Evolutionary conservation across 768 basidiomycete genomes (phyloP), one percentile per base, ranked within the genome.

Genomic region (Xerocomus brunneocitrinus): DNA sequence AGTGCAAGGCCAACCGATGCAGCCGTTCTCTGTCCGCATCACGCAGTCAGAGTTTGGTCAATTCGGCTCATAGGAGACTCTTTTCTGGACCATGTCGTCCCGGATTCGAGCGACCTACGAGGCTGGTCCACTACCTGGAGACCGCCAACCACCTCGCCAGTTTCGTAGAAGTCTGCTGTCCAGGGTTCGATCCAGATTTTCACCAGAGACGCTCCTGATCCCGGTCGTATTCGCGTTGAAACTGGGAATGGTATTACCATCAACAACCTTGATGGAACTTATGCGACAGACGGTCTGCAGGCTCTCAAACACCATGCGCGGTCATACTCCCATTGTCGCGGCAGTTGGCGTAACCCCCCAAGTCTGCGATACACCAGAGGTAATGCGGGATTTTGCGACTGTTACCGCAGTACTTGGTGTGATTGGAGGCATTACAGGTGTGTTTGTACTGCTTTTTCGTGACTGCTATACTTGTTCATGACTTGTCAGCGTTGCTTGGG

Each of bases 251-350:
- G 44, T 38, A 8, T 50, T 71, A 14, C 51, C 63, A 16, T n/a
- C 55, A 1, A 68, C 71, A 0, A 72, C 70, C 4, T 43, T 64
- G 16, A 35, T 65, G 8, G 62, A 60, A 14, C 54, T 71, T 12
- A 8, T 65, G 2, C 65, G 68, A 30, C 59, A 57, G 39, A 46
- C 60, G 10, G 50, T 69, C 31, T 71, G 71, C 58, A 58, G 56
- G 27, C 12, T 57, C 19, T 71, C 67, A 60, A 59, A 58, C 30
- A 39, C 10, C 1, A 42, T 49, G 2, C 62, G 63, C n/a, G 39
- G 51, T 25, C 53, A 12, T 38, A 34, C 3, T 39, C 22, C 8
- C 30, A 5, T 31, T 31, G 30, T 67, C 8, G 51, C 57, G 8
- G 36, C 51, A 24, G 49, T 47, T 41, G 57, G 55, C 8, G 19